Evolutionary conservation across 352 stramenopile species (phyloP).

Genomic region (Pythium plurisporium): DNA sequence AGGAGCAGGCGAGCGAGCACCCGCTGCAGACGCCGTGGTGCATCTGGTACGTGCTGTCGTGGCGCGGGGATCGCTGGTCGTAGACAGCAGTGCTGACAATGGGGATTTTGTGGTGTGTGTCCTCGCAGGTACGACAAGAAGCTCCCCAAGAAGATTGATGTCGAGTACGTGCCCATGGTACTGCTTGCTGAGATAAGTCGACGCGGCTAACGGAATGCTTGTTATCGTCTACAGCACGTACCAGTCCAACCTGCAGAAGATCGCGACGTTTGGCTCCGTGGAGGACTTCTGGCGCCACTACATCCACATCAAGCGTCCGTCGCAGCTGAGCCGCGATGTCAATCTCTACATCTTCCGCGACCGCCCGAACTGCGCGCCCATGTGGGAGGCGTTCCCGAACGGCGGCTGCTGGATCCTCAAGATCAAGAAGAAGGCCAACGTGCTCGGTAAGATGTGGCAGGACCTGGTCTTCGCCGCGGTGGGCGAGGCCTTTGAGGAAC

Average conservation of each 20-base stretch:
- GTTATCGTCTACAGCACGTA: constrained; percentile 41
- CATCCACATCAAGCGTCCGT: constrained; percentile 92
- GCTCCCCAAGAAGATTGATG: constrained; percentile 87
- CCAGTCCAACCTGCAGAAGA: constrained; percentile 82
- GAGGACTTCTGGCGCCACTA: constrained; percentile 93
- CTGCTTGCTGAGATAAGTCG: not conserved
- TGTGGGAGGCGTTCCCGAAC: constrained; percentile 91
- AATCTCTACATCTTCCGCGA: constrained; percentile 94
- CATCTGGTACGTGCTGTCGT: constrained; percentile 82
- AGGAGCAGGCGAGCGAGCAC: constrained; percentile 55
- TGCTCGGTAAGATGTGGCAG: constrained; percentile 94
- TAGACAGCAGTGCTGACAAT: too few species aligned
- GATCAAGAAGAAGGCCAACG: constrained; percentile 93
- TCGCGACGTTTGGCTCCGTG: constrained; percentile 88
- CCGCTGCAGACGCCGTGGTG: constrained; percentile 85
- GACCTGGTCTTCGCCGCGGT: constrained; percentile 91
- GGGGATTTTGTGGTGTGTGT: not conserved
- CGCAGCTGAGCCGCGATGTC: constrained; percentile 86
- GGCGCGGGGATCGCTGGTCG: too few species aligned
- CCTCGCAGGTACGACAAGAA: constrained; percentile 91
- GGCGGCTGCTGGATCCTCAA: constrained; percentile 94
- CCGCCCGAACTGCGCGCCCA: constrained; percentile 78
- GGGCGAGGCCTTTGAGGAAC: constrained; percentile 89
- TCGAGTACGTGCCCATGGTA: constrained; percentile 43
- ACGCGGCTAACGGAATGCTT: not conserved